These are phyloP conservation scores for Phycomyces nitens DNA, from an alignment of 192 early-diverging fungal genomes.

Conservation along the genomic window DNA sequence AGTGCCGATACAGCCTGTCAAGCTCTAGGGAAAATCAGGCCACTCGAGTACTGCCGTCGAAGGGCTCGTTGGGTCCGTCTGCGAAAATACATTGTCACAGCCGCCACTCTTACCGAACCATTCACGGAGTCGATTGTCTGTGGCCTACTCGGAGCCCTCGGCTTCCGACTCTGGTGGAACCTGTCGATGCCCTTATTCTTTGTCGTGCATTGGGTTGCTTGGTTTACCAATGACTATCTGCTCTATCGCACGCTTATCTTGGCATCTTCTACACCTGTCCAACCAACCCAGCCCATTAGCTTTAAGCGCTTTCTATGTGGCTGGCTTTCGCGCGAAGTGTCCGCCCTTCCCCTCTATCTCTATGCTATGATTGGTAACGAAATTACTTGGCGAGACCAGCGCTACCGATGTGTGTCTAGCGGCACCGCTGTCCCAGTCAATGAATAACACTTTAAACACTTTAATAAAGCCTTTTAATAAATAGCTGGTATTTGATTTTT, in stretches of 20 bases:
- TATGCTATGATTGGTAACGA: conserved; percentile 78
- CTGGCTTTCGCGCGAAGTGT: conserved; percentile 81
- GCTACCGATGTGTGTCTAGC: conserved; percentile 55
- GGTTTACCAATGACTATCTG: conserved; percentile 31
- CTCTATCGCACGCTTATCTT: conserved; percentile 26
- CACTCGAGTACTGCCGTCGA: conserved; percentile 79
- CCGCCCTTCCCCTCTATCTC: conserved; percentile 79
- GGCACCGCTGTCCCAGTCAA: conserved; percentile 55
- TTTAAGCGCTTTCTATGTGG: conserved; percentile 54
- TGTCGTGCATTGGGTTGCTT: conserved; percentile 19
- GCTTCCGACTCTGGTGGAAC: conserved; percentile 45
- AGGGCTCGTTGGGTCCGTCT: conserved; percentile 92
- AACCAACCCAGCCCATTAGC: conserved; percentile 11
- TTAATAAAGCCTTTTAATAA: no score
- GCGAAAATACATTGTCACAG: conserved; percentile 88
- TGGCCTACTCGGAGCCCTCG: conserved; percentile 70
- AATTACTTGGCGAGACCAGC: conserved; percentile 85
- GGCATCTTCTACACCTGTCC: conserved; percentile 1
- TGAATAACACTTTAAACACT: no score
- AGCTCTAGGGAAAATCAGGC: conserved; percentile 66
- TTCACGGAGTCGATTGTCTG: conserved; percentile 84
- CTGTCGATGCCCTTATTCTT: conserved; percentile 33
- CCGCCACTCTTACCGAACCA: conserved; percentile 90
- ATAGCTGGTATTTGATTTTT: no score
- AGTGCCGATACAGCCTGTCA: conserved; percentile 87